These are phyloP conservation scores for Pseudisothecium myosuroides DNA, from an alignment of 225 moss, liverwort and hornwort genomes.

Conservation along the genomic window DNA sequence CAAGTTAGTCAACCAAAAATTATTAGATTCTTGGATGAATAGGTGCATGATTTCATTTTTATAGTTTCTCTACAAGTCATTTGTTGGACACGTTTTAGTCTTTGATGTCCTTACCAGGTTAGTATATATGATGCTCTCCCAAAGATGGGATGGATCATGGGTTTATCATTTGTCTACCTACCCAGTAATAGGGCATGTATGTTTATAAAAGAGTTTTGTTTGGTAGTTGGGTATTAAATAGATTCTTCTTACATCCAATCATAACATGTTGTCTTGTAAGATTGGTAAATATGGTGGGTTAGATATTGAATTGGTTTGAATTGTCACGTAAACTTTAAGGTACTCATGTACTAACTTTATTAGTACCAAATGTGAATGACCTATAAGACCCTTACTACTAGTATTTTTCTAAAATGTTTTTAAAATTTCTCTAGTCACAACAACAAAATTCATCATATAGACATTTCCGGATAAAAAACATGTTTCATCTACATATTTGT, in stretches of 20 bases:
- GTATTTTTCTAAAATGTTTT: too few species aligned
- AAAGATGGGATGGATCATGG: not conserved
- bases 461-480: rapidly evolving
- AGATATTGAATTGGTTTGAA: not conserved
- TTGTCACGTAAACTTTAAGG: rapidly evolving
- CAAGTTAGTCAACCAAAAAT: not conserved
- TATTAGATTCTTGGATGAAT: not conserved
- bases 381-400: too few species aligned
- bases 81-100: not conserved
- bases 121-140: too few species aligned
- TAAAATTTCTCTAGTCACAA: not conserved
- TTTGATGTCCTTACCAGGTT: not conserved
- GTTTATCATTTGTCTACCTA: not conserved
- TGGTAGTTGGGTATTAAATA: not conserved
- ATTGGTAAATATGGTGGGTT: not conserved
- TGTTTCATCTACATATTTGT: not conserved
- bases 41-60: not conserved
- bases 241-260: not conserved
- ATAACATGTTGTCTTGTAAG: rapidly evolving
- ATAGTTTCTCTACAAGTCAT: not conserved
- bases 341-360: rapidly evolving
- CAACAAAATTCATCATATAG: rapidly evolving
- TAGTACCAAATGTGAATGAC: not conserved
- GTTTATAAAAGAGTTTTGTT: not conserved
- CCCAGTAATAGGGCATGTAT: not conserved